Evolutionary conservation across 1,139 yeast species (phyloP).

Genomic region (Lodderomyces parapsilosis): DNA sequence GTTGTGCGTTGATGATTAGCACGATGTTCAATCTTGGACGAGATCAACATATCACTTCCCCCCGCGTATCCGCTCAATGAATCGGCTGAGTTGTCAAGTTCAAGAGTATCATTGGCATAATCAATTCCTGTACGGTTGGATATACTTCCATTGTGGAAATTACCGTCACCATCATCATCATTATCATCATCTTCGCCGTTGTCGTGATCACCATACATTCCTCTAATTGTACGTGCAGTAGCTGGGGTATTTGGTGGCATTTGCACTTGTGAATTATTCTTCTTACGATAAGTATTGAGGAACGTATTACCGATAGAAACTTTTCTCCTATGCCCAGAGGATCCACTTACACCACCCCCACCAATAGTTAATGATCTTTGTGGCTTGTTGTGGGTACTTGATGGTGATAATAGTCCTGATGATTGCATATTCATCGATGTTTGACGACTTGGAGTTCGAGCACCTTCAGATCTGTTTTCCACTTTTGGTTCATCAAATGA

Average conservation of each 20-base stretch:
- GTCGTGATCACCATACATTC: slow-evolving; percentile 35
- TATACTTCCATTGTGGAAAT: not conserved
- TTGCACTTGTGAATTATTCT: slow-evolving; percentile 44
- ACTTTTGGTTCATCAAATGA: slow-evolving; percentile 18
- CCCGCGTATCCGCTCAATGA: slow-evolving; percentile 55
- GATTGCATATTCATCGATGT: slow-evolving; percentile 38
- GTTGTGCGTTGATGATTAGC: slow-evolving; percentile 36
- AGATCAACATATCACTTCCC: slow-evolving; percentile 66
- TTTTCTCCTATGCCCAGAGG: slow-evolving; percentile 51
- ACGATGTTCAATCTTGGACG: slow-evolving; percentile 57
- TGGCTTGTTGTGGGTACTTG: slow-evolving; percentile 12
- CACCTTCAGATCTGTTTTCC: slow-evolving; percentile 14
- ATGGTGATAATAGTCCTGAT: slow-evolving; percentile 12
- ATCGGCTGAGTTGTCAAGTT: slow-evolving; percentile 63
- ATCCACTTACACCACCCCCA: slow-evolving; percentile 21
- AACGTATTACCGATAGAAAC: slow-evolving; percentile 61
- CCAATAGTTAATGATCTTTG: slow-evolving; percentile 23
- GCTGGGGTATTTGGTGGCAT: slow-evolving; percentile 55
- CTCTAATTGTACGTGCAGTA: slow-evolving; percentile 39
- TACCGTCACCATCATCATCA: slow-evolving; percentile 21
- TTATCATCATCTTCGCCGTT: slow-evolving; percentile 36
- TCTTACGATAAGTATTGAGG: slow-evolving; percentile 44
- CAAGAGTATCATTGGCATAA: slow-evolving; percentile 22
- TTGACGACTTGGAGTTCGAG: slow-evolving; percentile 37
- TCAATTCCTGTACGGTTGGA: slow-evolving; percentile 12